Base-by-base conservation (phyloP, 257 asterid genomes). In the Euphrasia confusa region DNA sequence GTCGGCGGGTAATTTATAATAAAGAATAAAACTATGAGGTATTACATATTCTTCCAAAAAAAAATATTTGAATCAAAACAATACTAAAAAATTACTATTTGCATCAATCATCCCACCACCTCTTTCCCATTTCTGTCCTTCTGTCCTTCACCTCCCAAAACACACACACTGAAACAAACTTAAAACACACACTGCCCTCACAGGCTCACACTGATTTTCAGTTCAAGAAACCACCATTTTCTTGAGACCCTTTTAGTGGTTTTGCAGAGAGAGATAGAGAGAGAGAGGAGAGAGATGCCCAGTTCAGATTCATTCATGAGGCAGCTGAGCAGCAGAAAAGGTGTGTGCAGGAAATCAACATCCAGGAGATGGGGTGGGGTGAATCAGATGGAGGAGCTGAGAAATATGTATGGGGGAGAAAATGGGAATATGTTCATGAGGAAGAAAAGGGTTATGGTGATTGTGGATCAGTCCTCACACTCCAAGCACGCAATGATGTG, bases 391-490 rank as follows among this genome's bases (percentile, higher is more conserved):
- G 85, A 82, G 21, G 84, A 73, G 44, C 52, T 79, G 7, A 70
- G 62, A 10, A 73, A 50, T 2, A 50, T 71, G 68, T 11, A 17
- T 40, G 39, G 66, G 14, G 47, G 50, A 40, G 78, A 64, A 12
- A 72, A 63, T 61, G 82, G 79, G 52, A 68, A 63, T 11, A 59
- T 77, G n/a, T 82, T 77, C 56, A 61, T 74, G 87, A 82, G 83
- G 81, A 90, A 85, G 81, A 90, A 90, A 47, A 84, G 95, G 71
- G 96, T 90, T 6, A 88, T 90, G 98, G 96, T 90, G 65, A 86
- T 90, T 1, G 89, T 90, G 75, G 98, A 90, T 75, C 80, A 88
- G 24, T 56, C 84, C 45, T 79, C 94, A 8, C 80, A 82, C 61
- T 80, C 88, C 0, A 88, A 86, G 33, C 94, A 91, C 64, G 98